Conservation (phyloP, 108 stramenopile genomes). For the Skeletonema menzelii region DNA sequence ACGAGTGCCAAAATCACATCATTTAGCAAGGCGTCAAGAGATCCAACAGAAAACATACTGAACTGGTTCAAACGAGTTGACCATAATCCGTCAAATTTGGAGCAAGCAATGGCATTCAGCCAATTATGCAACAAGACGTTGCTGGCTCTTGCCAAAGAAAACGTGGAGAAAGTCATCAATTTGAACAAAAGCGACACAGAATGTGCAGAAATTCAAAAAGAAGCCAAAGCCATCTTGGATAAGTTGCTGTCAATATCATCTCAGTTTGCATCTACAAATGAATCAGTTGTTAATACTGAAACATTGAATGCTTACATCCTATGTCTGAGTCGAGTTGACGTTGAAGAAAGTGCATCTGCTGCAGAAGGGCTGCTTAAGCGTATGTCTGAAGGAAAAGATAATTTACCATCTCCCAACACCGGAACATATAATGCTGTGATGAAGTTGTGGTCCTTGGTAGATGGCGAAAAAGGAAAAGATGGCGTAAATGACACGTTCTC, state of each 20-base stretch:
- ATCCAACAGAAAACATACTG: slow-evolving; percentile 28
- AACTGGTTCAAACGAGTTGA: slow-evolving; percentile 40
- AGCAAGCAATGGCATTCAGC: slow-evolving; percentile 24
- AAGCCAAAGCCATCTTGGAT: slow-evolving; percentile 28
- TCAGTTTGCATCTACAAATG: slow-evolving; percentile 1
- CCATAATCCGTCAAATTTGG: slow-evolving; percentile 14
- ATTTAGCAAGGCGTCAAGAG: not conserved
- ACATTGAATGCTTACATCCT: slow-evolving; percentile 64
- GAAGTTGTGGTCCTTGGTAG: slow-evolving; percentile 53
- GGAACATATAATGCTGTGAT: slow-evolving; percentile 62
- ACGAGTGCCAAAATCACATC: not conserved
- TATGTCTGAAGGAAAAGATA: slow-evolving; percentile 49
- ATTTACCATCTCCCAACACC: slow-evolving; percentile 55
- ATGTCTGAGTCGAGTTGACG: slow-evolving; percentile 49
- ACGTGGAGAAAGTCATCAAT: not conserved
- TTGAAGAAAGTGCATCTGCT: slow-evolving; percentile 26
- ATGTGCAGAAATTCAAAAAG: slow-evolving; percentile 9
- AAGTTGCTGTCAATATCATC: slow-evolving; percentile 19
- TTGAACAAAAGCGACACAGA: not conserved
- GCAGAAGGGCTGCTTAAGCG: slow-evolving; percentile 51
- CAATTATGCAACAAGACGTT: slow-evolving; percentile 28
- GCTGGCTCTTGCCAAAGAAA: slow-evolving; percentile 11
- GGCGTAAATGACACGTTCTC: slow-evolving; percentile 41
- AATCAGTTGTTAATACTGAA: slow-evolving; percentile 42
- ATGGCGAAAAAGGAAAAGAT: slow-evolving; percentile 24